Percentiles rank a stretch among this genome's conserved stretches.
Conservation (phyloP, 805 yeast species). For the Starmerella kuoi region DNA sequence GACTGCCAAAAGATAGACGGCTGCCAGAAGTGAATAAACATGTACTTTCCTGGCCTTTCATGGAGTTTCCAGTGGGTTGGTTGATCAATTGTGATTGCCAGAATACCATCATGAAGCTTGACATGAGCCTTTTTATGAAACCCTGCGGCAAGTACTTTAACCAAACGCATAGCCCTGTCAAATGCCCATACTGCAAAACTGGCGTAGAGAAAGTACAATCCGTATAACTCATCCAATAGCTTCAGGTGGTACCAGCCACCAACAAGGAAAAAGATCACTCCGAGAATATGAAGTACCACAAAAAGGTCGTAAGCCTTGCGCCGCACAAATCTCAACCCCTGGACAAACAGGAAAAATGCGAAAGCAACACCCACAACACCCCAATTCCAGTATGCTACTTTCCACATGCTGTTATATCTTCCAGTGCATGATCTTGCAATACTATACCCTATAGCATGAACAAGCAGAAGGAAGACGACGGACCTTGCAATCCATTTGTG, state of each 20-base stretch:
- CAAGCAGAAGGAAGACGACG: slow-evolving; percentile 20
- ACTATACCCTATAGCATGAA: slow-evolving; percentile 23
- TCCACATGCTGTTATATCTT: slow-evolving; percentile 14
- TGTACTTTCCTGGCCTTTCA: slow-evolving; percentile 41
- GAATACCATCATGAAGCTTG: slow-evolving; percentile 12
- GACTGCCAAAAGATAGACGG: slow-evolving; percentile 51
- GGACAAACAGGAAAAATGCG: slow-evolving; percentile 35
- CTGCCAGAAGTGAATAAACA: slow-evolving; percentile 40
- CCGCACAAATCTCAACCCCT: slow-evolving; percentile 42
- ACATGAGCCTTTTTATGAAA: slow-evolving; percentile 4
- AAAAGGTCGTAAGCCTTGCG: slow-evolving; percentile 45
- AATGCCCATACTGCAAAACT: slow-evolving; percentile 56
- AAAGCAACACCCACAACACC: slow-evolving; percentile 23
- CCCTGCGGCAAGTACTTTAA: slow-evolving; percentile 32
- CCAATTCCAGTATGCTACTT: slow-evolving; percentile 17
- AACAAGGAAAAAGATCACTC: slow-evolving; percentile 37
- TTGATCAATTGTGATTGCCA: slow-evolving; percentile 24
- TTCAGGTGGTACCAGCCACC: slow-evolving; percentile 45
- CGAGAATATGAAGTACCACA: slow-evolving; percentile 40
- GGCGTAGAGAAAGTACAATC: slow-evolving; percentile 35
- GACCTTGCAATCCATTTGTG: slow-evolving; percentile 35
- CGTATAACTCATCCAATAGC: slow-evolving; percentile 13
- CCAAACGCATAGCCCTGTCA: slow-evolving; percentile 48
- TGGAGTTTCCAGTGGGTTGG: slow-evolving; percentile 39
- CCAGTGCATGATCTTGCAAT: slow-evolving; percentile 13